Base-by-base conservation (phyloP, 192 early-diverging fungal species). In the Coemansia sp. region DNA sequence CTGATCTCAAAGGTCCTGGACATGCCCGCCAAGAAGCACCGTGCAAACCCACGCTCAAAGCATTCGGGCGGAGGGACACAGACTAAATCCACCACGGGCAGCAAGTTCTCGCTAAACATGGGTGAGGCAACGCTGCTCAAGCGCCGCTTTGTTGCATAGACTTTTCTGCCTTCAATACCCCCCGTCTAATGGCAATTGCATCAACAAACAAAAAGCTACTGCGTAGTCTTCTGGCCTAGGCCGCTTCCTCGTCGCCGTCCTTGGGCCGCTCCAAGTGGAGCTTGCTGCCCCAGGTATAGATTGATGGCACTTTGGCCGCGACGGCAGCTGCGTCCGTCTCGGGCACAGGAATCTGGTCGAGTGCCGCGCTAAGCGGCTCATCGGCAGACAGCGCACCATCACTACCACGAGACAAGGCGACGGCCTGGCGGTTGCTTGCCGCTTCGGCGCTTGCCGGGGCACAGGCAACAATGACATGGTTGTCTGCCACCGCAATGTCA, bases 241-340 rank as follows among this genome's bases (percentile, higher is more conserved):
- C 51, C n/a, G 30, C 30, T 13, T 42, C 44, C 9, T 55, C 33
- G 4, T 60, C 47, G 10, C 54, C 60, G 46, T 44, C 57, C 25
- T 46, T 36, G 13, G 68, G 61, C 13, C 57, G 56, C 37, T 60
- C 62, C 18, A 72, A 11, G 36, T 53, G 57, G 57, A 56, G 54
- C 27, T 72, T 72, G 57, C 56, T 64, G 16, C 68, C 68, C 68
- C 68, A 72, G 9, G 61, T 45, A 43, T 53, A 72, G 40, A 72
- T 61, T 14, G 68, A 72, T 10, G 38, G 44, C 6, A 48, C 33
- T 3, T 9, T 7, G 4, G 55, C 21, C 17, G 30, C 56, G 1
- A 12, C 5, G 1, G 38, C 56, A 7, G 31, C 25, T 33, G 60
- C 35, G n/a, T 3, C 20, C 6, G 61, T 71, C n/a, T n/a, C n/a